Conservation (phyloP, 208 protist species). For the Trypanosoma avium region DNA sequence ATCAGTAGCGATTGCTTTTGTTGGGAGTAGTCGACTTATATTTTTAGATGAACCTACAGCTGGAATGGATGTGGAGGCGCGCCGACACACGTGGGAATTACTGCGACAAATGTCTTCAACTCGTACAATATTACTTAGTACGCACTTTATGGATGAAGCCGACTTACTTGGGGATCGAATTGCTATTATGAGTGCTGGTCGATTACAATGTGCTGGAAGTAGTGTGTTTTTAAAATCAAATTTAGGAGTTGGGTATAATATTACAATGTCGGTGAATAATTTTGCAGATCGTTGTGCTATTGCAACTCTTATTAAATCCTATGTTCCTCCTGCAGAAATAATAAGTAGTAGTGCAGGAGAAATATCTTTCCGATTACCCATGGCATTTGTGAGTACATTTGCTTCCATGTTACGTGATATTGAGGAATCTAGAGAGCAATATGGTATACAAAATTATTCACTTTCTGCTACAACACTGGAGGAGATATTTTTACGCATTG, state of each 20-base stretch:
- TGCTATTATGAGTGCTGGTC: constrained; percentile 86
- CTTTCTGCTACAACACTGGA: constrained; percentile 74
- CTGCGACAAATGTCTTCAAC: constrained; percentile 38
- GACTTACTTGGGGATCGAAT: constrained; percentile 92
- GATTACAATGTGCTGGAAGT: constrained; percentile 56
- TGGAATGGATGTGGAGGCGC: constrained; percentile 82
- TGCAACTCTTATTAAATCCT: constrained; percentile 21
- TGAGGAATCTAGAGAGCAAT: constrained; percentile 19
- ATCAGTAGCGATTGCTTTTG: constrained; percentile 81
- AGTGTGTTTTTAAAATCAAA: constrained; percentile 63
- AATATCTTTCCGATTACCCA: constrained; percentile 53
- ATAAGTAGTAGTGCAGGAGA: constrained; percentile 39
- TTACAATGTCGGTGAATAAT: constrained; percentile 38
- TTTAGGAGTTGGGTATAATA: constrained; percentile 62
- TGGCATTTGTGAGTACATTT: constrained; percentile 38
- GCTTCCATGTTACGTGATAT: constrained; percentile 40
- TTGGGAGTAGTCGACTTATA: constrained; percentile 66
- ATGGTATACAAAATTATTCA: constrained; percentile 47
- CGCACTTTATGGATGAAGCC: constrained; percentile 98
- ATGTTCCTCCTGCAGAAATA: constrained; percentile 37
- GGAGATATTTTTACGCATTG: constrained; percentile 71
- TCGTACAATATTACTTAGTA: constrained; percentile 77
- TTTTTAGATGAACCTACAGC: constrained; percentile 91
- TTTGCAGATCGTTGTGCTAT: constrained; percentile 24
- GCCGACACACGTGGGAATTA: constrained; percentile 85